These are phyloP conservation scores for Cercospora citrullina DNA, from an alignment of 2,329 filamentous ascomycete species.

Conservation along the genomic window DNA sequence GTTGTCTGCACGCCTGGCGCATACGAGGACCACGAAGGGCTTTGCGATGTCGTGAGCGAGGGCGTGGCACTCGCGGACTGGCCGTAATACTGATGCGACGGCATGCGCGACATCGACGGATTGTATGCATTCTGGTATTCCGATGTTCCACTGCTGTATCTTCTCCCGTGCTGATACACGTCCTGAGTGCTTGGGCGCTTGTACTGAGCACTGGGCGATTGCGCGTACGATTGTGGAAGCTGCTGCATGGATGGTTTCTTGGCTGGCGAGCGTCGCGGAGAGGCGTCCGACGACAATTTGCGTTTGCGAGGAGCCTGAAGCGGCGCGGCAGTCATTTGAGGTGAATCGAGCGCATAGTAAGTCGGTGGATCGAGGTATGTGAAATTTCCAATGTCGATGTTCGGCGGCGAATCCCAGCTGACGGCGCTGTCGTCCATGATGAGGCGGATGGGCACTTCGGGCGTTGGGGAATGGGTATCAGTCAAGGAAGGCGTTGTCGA, in stretches of 20 bases:
- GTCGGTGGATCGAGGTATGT: constrained; percentile 49
- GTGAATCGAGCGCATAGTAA: constrained; percentile 35
- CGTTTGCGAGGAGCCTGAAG: constrained; percentile 52
- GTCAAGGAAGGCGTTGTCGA: constrained; percentile 69
- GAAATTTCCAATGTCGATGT: constrained; percentile 60
- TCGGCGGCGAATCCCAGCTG: constrained; percentile 43
- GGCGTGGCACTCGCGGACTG: constrained; percentile 30
- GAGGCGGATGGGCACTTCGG: constrained; percentile 60
- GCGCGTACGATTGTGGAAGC: constrained; percentile 33
- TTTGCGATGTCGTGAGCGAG: constrained; percentile 38
- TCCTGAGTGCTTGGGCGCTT: constrained; percentile 41
- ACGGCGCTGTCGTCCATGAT: constrained; percentile 55
- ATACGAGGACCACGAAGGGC: constrained; percentile 37
- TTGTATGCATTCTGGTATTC: constrained; percentile 35
- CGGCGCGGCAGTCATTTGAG: constrained; percentile 28
- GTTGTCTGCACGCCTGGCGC: constrained; percentile 26
- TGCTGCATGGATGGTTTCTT: constrained; percentile 45
- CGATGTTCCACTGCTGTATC: constrained; percentile 42
- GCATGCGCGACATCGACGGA: constrained; percentile 28
- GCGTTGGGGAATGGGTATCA: constrained; percentile 56
- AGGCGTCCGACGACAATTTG: constrained; percentile 55
- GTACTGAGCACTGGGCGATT: constrained; percentile 42
- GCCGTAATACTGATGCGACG: constrained; percentile 34
- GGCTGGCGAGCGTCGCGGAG: constrained; percentile 49
- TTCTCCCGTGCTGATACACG: constrained; percentile 37